Conservation (phyloP, 129 eudicot species). For the Centella asiatica region DNA sequence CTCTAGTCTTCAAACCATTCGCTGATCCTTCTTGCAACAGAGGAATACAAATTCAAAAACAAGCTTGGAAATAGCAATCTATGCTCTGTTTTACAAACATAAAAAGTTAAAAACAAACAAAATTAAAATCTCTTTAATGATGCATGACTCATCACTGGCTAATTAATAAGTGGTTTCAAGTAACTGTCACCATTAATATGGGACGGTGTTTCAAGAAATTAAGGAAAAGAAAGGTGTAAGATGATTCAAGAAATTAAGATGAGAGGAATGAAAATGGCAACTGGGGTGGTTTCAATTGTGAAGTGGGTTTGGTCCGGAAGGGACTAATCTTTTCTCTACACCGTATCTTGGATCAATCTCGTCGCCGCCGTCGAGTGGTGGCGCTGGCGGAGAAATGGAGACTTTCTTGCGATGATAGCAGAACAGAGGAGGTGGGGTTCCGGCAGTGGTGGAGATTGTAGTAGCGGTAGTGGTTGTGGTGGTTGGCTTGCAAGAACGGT, state of each 20-base stretch:
- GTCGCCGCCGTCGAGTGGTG: background rate
- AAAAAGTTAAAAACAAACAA: slow-evolving; percentile 11
- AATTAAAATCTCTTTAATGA: background rate
- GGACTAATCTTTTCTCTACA: slow-evolving; percentile 76
- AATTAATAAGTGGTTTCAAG: background rate
- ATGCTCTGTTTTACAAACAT: background rate
- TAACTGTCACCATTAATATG: background rate
- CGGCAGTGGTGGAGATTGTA: slow-evolving; percentile 14
- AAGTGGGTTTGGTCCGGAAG: slow-evolving; percentile 96
- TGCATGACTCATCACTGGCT: too few species aligned
- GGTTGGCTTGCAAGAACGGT: slow-evolving; percentile 30
- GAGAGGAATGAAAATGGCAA: too few species aligned
- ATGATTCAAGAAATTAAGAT: slow-evolving; percentile 10
- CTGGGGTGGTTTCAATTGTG: slow-evolving; percentile 44
- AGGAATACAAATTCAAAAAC: slow-evolving; percentile 45
- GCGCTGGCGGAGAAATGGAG: slow-evolving; percentile 23
- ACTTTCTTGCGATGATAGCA: slow-evolving; percentile 6
- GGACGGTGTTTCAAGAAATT: slow-evolving; percentile 11
- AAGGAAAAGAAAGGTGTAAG: slow-evolving; percentile 2
- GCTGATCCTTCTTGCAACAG: background rate
- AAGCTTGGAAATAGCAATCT: slow-evolving; percentile 58
- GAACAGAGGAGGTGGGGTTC: slow-evolving; percentile 10
- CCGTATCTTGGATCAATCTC: slow-evolving; percentile 86
- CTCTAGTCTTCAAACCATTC: too few species aligned
- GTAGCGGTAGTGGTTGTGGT: slow-evolving; percentile 18